Evolutionary conservation across 2,329 filamentous ascomycete species (phyloP).

Genomic region (Fusarium mangiferae): DNA sequence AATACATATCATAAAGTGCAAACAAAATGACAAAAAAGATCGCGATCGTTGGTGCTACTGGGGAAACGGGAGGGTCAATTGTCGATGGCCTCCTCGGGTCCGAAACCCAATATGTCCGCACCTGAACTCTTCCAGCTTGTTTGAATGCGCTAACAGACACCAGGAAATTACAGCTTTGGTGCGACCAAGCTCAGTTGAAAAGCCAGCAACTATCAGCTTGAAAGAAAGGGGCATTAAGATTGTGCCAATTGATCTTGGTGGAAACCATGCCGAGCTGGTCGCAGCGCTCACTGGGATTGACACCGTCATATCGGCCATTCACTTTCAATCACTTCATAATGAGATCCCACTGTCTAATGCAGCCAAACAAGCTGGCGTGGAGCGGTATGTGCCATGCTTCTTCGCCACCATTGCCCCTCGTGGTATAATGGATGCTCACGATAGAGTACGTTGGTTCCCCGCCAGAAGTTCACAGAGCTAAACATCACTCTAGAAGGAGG

Average conservation of each 20-base stretch:
- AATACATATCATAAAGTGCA: background rate
- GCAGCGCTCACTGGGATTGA: slow-evolving; percentile 55
- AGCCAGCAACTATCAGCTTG: slow-evolving; percentile 55
- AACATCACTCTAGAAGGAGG: slow-evolving; percentile 54
- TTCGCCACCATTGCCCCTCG: slow-evolving; percentile 58
- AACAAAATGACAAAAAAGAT: slow-evolving; percentile 33
- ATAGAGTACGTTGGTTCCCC: background rate
- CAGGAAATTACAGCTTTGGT: slow-evolving; percentile 59
- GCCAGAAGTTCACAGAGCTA: background rate
- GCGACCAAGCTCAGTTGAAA: slow-evolving; percentile 58
- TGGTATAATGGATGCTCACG: slow-evolving; percentile 43
- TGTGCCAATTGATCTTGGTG: slow-evolving; percentile 55
- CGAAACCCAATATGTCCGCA: slow-evolving; percentile 41
- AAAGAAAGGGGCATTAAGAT: slow-evolving; percentile 55
- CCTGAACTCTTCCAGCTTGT: background rate
- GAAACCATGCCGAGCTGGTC: slow-evolving; percentile 54
- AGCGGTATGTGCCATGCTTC: slow-evolving; percentile 62
- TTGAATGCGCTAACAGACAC: background rate
- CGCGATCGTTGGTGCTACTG: slow-evolving; percentile 54
- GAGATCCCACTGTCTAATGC: slow-evolving; percentile 60
- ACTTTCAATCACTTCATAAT: slow-evolving; percentile 52
- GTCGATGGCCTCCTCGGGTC: slow-evolving; percentile 51
- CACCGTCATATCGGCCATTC: slow-evolving; percentile 52
- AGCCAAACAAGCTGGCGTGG: slow-evolving; percentile 59
- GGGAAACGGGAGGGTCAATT: slow-evolving; percentile 53